A percentile compares a stretch with the other conserved stretches of the same genome.
Evolutionary conservation across 2,329 filamentous ascomycete genomes (phyloP).

Genomic region (Xylaria multiplex): DNA sequence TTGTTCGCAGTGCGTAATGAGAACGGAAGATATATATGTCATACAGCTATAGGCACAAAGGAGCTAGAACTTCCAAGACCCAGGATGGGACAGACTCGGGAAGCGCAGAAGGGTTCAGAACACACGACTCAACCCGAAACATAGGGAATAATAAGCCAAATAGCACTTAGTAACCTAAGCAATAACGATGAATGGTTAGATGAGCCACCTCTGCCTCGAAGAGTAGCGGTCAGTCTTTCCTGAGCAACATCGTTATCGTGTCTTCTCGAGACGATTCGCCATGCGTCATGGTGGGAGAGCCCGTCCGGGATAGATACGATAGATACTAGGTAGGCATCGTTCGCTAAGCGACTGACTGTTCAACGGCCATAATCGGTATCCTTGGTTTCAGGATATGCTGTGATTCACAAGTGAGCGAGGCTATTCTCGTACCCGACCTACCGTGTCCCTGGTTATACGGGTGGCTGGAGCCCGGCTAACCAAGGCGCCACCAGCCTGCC

Average conservation of each 20-base stretch:
- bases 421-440: slow-evolving; percentile 4
- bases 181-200: background rate
- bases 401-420: slow-evolving; percentile 2
- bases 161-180: background rate
- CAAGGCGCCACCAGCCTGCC: background rate
- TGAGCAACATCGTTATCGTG: slow-evolving; percentile 2
- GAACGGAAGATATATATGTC: background rate
- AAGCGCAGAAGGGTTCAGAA: slow-evolving; percentile 7
- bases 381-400: slow-evolving; percentile 1
- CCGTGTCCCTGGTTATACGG: background rate
- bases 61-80: background rate
- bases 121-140: slow-evolving; percentile 15
- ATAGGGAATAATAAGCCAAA: slow-evolving; percentile 1
- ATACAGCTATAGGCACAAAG: background rate
- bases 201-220: background rate
- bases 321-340: background rate
- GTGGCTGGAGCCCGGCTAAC: slow-evolving; percentile 9
- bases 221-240: slow-evolving; percentile 28
- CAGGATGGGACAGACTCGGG: slow-evolving; percentile 17
- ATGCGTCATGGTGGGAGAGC: background rate
- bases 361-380: background rate
- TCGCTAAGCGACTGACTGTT: background rate
- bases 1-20: slow-evolving; percentile 6
- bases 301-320: background rate
- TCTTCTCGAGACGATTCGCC: background rate